Evolutionary conservation across 306 rosid genomes (phyloP).

Genomic region (Coriaria nepalensis): DNA sequence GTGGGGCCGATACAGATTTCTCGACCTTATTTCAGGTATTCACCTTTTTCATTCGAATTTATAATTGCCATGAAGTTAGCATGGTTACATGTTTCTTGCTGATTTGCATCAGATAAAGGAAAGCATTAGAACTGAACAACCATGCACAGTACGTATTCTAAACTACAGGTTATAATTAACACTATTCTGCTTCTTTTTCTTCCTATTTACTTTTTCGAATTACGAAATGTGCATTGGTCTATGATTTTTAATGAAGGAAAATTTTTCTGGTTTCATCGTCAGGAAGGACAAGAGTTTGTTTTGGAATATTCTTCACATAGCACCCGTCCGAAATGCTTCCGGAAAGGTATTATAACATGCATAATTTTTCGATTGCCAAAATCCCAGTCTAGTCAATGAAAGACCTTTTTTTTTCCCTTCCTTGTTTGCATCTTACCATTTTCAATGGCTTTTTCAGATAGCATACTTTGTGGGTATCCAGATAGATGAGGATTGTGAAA

Average conservation of each 20-base stretch:
- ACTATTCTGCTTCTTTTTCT: too few species aligned
- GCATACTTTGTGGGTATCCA: conserved; percentile 85
- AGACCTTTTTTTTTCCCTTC: background rate
- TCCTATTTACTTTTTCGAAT: too few species aligned
- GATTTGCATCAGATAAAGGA: conserved; percentile 60
- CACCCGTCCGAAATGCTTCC: conserved; percentile 76
- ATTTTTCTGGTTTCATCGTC: conserved; percentile 14
- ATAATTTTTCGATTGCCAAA: conserved; percentile 2
- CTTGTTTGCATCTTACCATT: conserved; percentile 5
- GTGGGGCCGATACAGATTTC: conserved; percentile 57
- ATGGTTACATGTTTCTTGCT: conserved; percentile 9
- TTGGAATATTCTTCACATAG: conserved; percentile 84
- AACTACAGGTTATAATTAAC: conserved; percentile 64
- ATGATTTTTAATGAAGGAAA: conserved; percentile 16
- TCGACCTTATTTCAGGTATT: conserved; percentile 43
- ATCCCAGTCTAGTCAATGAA: background rate
- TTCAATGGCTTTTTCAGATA: conserved; percentile 36
- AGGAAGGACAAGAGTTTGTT: conserved; percentile 86
- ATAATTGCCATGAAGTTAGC: background rate
- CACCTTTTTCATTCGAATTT: conserved; percentile 1
- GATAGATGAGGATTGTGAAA: conserved; percentile 47
- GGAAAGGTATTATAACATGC: conserved; percentile 58
- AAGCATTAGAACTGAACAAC: conserved; percentile 45
- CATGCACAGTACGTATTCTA: conserved; percentile 88
- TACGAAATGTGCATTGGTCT: too few species aligned